Base-by-base conservation (phyloP, 2,329 filamentous ascomycete species). In the Pestalotiopsis sp. region DNA sequence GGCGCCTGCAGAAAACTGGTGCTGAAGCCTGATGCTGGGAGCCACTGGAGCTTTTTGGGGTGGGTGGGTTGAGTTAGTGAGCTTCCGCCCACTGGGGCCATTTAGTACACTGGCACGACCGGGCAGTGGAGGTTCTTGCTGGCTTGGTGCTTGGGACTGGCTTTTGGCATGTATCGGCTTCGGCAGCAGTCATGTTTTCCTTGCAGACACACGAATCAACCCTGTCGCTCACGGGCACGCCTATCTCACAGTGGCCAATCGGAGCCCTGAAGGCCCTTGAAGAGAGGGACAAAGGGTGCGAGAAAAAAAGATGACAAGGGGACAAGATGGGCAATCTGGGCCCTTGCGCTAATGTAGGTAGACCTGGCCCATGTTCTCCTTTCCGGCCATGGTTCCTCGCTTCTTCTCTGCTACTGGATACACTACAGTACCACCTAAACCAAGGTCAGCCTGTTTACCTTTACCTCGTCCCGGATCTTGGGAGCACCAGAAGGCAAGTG, bases 271-370 rank as follows among this genome's bases (percentile, higher is more conserved):
- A 35, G 14, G 38, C 9, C 13, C 58, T 17, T 14, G 14, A 58
- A 4, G 22, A 35, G 56, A 26, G n/a, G 56, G 56, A 13, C 26
- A 26, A 58, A 35, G 56, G 56, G 20, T 26, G 22, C 22, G 24
- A 58, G 58, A n/a, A 39, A 60, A 60, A 39, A 61, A 61, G 38
- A 39, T 35, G 35, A 61, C 58, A 61, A 61, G 56, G 22, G 22
- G 56, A 58, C 56, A 26, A 35, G 56, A 35, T 26, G 56, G 26
- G 24, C 24, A 35, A 35, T 61, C 58, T 61, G 58, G 58, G 58
- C 35, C 58, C 58, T 61, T 61, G 58, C 58, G 58, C 58, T 61
- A 35, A 20, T 61, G 22, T 58, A 35, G 56, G 22, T 26, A 26
- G 56, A 58, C 58, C 58, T 61, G 58, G 44, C 44, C 44, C 44